These are phyloP conservation scores for Alternaria triticina DNA, from an alignment of 2,329 filamentous ascomycete species.

Conservation along the genomic window DNA sequence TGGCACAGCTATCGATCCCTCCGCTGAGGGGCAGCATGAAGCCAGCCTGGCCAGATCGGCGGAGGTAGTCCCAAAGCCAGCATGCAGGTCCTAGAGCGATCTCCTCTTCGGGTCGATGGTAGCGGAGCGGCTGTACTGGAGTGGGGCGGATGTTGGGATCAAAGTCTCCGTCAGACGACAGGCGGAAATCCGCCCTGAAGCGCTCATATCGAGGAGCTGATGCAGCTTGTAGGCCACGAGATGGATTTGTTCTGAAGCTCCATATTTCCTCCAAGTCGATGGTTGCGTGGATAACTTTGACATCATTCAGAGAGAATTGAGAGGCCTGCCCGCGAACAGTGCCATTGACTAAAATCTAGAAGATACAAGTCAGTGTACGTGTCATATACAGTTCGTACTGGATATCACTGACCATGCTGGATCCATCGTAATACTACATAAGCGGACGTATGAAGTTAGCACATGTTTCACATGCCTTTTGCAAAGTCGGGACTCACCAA, in stretches of 20 bases:
- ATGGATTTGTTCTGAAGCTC: slow-evolving; percentile 57
- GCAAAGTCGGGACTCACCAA: not conserved
- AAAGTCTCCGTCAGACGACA: slow-evolving; percentile 52
- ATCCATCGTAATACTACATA: slow-evolving; percentile 51
- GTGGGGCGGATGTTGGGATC: slow-evolving; percentile 57
- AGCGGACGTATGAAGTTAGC: slow-evolving; percentile 8
- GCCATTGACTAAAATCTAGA: slow-evolving; percentile 59
- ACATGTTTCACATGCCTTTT: not conserved
- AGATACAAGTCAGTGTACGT: no score
- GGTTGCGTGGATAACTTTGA: slow-evolving; percentile 62
- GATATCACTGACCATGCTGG: slow-evolving; percentile 59
- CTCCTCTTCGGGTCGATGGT: slow-evolving; percentile 62
- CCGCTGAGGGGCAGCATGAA: slow-evolving; percentile 65
- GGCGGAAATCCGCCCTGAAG: slow-evolving; percentile 53
- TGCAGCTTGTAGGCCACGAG: slow-evolving; percentile 65
- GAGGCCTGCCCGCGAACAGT: slow-evolving; percentile 69
- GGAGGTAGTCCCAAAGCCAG: slow-evolving; percentile 71
- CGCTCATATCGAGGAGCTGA: slow-evolving; percentile 55
- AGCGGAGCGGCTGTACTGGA: slow-evolving; percentile 38
- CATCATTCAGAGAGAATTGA: slow-evolving; percentile 65
- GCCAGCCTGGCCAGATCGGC: slow-evolving; percentile 59
- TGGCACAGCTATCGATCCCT: slow-evolving; percentile 64
- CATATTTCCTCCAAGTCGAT: slow-evolving; percentile 72
- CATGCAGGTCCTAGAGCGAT: slow-evolving; percentile 69
- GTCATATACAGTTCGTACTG: no score